Conservation (phyloP, 768 basidiomycete genomes). For the Clavaria fumosa region DNA sequence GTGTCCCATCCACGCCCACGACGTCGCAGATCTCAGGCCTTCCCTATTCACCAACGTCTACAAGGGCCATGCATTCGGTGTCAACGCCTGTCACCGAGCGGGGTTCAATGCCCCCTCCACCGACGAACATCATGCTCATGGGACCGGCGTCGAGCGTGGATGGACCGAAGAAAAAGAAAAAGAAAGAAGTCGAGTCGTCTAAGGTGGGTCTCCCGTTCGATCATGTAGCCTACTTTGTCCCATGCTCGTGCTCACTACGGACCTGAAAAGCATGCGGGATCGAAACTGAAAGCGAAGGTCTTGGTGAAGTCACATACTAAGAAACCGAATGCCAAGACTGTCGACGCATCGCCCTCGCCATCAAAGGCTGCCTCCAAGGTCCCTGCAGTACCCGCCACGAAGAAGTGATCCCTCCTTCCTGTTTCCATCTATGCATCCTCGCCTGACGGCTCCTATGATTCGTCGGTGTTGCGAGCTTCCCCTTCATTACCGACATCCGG, state of each 20-base stretch:
- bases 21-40: too few species aligned
- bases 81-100: constrained; percentile 24
- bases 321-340: constrained; percentile 15
- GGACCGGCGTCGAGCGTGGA: too few species aligned
- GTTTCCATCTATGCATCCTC: constrained; percentile 34
- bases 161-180: too few species aligned
- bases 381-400: constrained; percentile 15
- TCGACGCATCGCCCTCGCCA: constrained; percentile 10
- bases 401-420: constrained; percentile 21
- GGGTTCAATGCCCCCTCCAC: constrained; percentile 46
- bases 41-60: background rate
- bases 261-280: too few species aligned
- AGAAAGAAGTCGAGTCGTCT: constrained; percentile 26
- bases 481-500: constrained; percentile 36
- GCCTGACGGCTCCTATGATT: constrained; percentile 60
- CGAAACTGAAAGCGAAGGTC: constrained; percentile 15
- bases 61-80: constrained; percentile 3
- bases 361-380: constrained; percentile 12
- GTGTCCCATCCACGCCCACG: too few species aligned
- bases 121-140: constrained; percentile 15
- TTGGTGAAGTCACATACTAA: constrained; percentile 21
- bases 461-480: constrained; percentile 58
- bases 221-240: constrained; percentile 11
- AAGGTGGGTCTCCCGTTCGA: constrained; percentile 21
- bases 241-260: too few species aligned